Percentiles rank a stretch among this genome's conserved stretches.
phyloP scores from a whole-genome alignment of 2,329 filamentous ascomycete genomes.

The Delphinella strobiligena region DNA sequence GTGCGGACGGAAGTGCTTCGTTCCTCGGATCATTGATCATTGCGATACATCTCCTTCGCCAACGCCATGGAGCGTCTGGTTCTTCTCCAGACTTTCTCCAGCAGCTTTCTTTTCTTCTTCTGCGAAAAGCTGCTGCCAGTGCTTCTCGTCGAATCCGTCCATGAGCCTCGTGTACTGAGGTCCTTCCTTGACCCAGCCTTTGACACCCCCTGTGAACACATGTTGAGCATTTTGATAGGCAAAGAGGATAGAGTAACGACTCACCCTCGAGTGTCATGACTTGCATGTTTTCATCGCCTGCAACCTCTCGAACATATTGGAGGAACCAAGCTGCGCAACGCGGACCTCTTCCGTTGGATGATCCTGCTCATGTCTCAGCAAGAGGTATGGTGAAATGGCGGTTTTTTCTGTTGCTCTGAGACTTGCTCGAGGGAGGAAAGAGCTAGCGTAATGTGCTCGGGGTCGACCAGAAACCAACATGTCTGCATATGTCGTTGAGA shows the following conservation, averaged over 20 bases:
- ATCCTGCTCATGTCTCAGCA: slow-evolving; percentile 6
- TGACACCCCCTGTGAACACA: slow-evolving; percentile 23
- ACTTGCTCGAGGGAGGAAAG: too few relatives aligned
- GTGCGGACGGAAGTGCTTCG: too few relatives aligned
- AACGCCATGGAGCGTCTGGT: too few relatives aligned
- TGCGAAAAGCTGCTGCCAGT: slow-evolving; percentile 28
- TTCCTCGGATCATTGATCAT: too few relatives aligned
- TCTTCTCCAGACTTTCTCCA: too few relatives aligned
- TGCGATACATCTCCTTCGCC: too few relatives aligned
- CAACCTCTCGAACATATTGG: slow-evolving; percentile 20
- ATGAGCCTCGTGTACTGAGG: slow-evolving; percentile 24
- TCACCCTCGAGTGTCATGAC: slow-evolving; percentile 28
- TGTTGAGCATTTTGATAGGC: not conserved
- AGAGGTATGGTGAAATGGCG: not conserved
- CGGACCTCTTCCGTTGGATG: slow-evolving; percentile 17
- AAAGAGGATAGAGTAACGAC: not conserved
- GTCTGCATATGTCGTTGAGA: too few relatives aligned
- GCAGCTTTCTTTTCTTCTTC: slow-evolving; percentile 14
- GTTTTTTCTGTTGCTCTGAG: not conserved
- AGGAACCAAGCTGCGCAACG: slow-evolving; percentile 26
- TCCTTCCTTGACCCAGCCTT: slow-evolving; percentile 33
- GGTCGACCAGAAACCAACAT: too few relatives aligned
- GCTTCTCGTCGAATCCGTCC: slow-evolving; percentile 28
- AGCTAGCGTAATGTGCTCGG: too few relatives aligned
- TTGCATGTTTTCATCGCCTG: slow-evolving; percentile 26